Percentiles rank a stretch among this genome's conserved stretches.
Evolutionary conservation across 441 rosid species (phyloP).

Genomic region (Arabidopsis lyrata): DNA sequence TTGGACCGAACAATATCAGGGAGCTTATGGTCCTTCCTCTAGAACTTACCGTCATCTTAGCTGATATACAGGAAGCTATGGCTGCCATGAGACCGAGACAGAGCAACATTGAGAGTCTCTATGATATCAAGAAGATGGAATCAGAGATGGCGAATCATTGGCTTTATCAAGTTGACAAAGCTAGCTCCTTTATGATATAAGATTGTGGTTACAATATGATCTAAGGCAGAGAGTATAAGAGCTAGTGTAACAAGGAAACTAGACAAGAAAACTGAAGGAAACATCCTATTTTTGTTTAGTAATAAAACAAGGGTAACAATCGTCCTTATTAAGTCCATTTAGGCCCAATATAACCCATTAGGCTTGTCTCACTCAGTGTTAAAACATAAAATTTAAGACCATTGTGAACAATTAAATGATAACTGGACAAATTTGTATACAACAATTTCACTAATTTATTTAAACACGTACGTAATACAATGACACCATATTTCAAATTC

Average conservation of each 20-base stretch:
- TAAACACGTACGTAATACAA: too few species aligned
- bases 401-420: too few species aligned
- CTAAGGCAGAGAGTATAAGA: conserved; percentile 3
- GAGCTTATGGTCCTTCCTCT: conserved; percentile 44
- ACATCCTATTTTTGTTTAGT: not conserved
- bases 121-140: conserved; percentile 35
- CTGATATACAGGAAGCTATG: conserved; percentile 24
- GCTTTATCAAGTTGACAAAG: conserved; percentile 16
- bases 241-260: not conserved
- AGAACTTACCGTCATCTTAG: conserved; percentile 19
- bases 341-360: too few species aligned
- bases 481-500: too few species aligned
- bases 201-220: conserved; percentile 26
- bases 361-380: too few species aligned
- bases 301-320: not conserved
- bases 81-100: conserved; percentile 25
- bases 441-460: too few species aligned
- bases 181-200: conserved; percentile 31
- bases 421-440: too few species aligned
- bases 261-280: not conserved
- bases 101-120: conserved; percentile 32
- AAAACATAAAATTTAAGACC: too few species aligned
- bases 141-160: conserved; percentile 33
- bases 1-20: conserved; percentile 44
- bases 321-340: too few species aligned